Evolutionary conservation across 2,329 filamentous ascomycete species (phyloP).

Genomic region (Thelonectria olida): DNA sequence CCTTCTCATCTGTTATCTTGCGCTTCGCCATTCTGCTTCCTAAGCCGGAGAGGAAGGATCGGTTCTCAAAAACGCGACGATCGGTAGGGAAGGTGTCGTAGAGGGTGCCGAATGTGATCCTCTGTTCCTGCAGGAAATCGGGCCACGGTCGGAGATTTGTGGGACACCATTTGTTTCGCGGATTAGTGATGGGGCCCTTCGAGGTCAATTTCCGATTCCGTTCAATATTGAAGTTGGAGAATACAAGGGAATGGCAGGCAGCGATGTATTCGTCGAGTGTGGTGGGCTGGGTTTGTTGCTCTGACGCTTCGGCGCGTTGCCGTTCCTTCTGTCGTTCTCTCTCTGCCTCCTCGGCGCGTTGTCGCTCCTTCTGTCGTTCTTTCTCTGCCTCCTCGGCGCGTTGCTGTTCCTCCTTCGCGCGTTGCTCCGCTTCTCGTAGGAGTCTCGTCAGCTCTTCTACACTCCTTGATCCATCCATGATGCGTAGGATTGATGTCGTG

Average conservation of each 20-base stretch:
- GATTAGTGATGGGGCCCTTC: conserved; percentile 42
- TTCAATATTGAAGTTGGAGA: conserved; percentile 38
- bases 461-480: not conserved
- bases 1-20: conserved; percentile 37
- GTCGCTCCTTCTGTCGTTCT: conserved; percentile 9
- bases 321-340: conserved; percentile 5
- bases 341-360: conserved; percentile 15
- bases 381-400: conserved; percentile 14
- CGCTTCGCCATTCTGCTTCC: conserved; percentile 22
- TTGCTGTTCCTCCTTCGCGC: too few relatives aligned
- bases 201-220: conserved; percentile 35
- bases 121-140: conserved; percentile 42
- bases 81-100: conserved; percentile 31
- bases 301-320: conserved; percentile 26
- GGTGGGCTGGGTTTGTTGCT: conserved; percentile 36
- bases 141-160: conserved; percentile 39
- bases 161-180: conserved; percentile 22
- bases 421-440: conserved; percentile 9
- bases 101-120: conserved; percentile 31
- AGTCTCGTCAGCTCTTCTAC: conserved; percentile 10
- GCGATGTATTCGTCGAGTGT: conserved; percentile 45
- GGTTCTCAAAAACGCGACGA: conserved; percentile 38
- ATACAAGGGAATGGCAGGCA: conserved; percentile 41
- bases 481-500: too few relatives aligned
- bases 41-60: conserved; percentile 32